Evolutionary conservation across 1,284 basidiomycete genomes (phyloP), one percentile per base, ranked within the genome.

Genomic region (Salmacisia buchloeana): DNA sequence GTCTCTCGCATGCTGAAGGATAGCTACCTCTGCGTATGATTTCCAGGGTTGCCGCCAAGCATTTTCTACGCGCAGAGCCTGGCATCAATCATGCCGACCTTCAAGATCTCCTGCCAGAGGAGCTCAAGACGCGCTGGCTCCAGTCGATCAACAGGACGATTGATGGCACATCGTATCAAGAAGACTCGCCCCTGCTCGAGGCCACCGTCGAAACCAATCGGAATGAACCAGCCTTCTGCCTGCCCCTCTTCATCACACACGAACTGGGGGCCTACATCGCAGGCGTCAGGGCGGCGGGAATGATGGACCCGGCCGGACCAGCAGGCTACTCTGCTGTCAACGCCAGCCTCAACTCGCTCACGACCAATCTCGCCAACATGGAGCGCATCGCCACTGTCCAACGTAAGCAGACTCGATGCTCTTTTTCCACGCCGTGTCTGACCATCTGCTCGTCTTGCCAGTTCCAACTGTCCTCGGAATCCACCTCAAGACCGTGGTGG

Each of bases 401-500:
- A 33, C 49, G 41, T 43, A 6, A 43, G 41, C 23, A 43, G 7
- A 21, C 10, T 21, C 7, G 7, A 7, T 6, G 41, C 18, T n/a
- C 7, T 1, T 5, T 43, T 1, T 6, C 23, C 41, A 15, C 2
- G 1, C 6, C 10, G 6, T 1, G 10, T 21, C 18, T 43, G 15
- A 7, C 23, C 18, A 43, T 21, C 2, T n/a, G 41, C 10, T 43
- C 41, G 43, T 61, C 49, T 66, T 65, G 2, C 60, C 66, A 0
- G 66, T 68, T 0, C 72, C 72, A 0, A 57, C 66, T 6, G 63
- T 69, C 49, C 93, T 89, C 70, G 85, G 89, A 43, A 90, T 94
- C 67, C 92, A 94, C 80, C 83, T 94, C 73, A 94, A 94, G 80
- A 92, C 94, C 86, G 90, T 89, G 68, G 89, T 92, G n/a, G 88